Base-by-base conservation (phyloP, 2,329 filamentous ascomycete species). In the Scedosporium apiospermum region DNA sequence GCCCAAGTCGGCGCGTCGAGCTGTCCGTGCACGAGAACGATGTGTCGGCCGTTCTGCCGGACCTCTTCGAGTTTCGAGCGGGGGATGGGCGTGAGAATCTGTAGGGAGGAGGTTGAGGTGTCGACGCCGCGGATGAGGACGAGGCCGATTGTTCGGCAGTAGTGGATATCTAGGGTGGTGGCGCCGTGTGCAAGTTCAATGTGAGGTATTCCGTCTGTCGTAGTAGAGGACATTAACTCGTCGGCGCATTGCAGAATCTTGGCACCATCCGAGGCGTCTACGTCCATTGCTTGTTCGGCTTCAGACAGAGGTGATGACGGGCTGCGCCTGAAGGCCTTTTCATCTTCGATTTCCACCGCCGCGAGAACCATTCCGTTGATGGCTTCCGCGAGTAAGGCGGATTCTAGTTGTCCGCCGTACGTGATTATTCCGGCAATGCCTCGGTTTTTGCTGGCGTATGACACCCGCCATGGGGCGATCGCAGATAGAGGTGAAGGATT, bases 71-170 rank as follows among this genome's bases (percentile, higher is more conserved):
- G 76, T 2, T 71, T 68, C 3, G 73, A 67, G 0, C 71, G 60
- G 0, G 76, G 63, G 6, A 87, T 76, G 0, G 89, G 88, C 0
- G 87, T 88, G 1, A 92, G 70, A 1, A 93, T 68, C 64, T 91
- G 86, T 3, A 93, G 73, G 5, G 77, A 71, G 3, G 78, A 75
- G 0, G 74, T 77, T 23, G 73, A 70, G 0, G 74, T 69, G 68
- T 93, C 87, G 63, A 93, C 84, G 4, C 86, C 88, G 1, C 88
- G 82, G n/a, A 95, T 73, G 7, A 93, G 77, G 0, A 83, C 88
- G 1, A 90, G 76, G 1, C 88, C 88, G 3, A 91, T 72, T 14
- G 83, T 79, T 23, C 77, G 77, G 0, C 84, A 88, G 68, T 82
- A 76, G 30, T 71, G 73, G 0, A 89, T 88, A 66, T 89, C 78